Evolutionary conservation across 192 early-diverging fungal genomes (phyloP).

Genomic region (Chytriomyces sp.): DNA sequence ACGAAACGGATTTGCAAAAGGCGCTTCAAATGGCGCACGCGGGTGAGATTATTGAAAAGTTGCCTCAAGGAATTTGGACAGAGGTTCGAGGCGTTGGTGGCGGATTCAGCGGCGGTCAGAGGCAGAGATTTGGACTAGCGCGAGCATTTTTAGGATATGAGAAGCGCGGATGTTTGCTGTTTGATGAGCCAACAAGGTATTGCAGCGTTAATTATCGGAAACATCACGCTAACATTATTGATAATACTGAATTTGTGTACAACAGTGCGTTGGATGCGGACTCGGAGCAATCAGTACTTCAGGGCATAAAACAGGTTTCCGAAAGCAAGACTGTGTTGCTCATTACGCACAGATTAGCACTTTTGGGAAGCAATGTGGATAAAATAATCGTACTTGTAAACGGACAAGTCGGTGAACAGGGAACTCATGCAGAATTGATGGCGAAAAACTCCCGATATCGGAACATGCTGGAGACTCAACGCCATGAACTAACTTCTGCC

Average conservation of each 20-base stretch:
- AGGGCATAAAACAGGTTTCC: neutral
- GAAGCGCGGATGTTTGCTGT: neutral
- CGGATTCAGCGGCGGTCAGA: slow-evolving; percentile 19
- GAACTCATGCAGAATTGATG: neutral
- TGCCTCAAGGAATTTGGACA: slow-evolving; percentile 15
- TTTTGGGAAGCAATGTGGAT: neutral
- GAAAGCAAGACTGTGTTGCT: slow-evolving; percentile 9
- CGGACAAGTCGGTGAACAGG: neutral
- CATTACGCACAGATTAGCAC: slow-evolving; percentile 5
- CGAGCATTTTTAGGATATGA: neutral
- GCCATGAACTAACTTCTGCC: too few relatives aligned
- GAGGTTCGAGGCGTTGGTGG: neutral
- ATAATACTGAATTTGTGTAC: neutral
- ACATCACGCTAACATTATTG: neutral
- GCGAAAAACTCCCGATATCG: neutral
- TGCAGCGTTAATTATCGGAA: neutral
- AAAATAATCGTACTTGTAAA: slow-evolving; percentile 3
- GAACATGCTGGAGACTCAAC: neutral
- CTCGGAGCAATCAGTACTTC: slow-evolving; percentile 1
- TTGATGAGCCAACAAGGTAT: slow-evolving; percentile 23
- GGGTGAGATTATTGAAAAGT: neutral
- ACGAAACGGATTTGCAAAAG: slow-evolving; percentile 56
- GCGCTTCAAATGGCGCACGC: slow-evolving; percentile 8
- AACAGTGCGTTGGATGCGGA: slow-evolving; percentile 13
- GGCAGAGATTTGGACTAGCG: slow-evolving; percentile 19